Conservation (phyloP, 306 rosid genomes). For the Carpinus fangiana region DNA sequence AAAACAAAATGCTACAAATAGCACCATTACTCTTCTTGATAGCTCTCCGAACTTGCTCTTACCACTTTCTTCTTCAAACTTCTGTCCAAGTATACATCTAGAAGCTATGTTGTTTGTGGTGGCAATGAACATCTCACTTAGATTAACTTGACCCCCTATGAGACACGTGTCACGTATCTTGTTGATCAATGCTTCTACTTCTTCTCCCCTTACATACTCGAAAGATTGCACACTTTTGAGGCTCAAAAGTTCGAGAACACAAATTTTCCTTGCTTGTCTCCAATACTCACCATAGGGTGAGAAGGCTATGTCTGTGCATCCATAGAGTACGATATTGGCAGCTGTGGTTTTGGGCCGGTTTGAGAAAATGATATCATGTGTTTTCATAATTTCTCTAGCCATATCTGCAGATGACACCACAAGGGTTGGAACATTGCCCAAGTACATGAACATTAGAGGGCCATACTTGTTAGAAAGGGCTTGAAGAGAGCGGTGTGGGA, state of each 20-base stretch:
- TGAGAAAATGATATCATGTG: constrained; percentile 26
- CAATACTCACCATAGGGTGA: constrained; percentile 24
- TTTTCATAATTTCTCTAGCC: constrained; percentile 28
- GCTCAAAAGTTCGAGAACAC: constrained; percentile 16
- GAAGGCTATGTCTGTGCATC: constrained; percentile 18
- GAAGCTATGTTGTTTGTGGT: not conserved
- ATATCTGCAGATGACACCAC: constrained; percentile 36
- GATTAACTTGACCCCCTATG: not conserved
- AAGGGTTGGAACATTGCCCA: constrained; percentile 15
- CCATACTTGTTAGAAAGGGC: constrained; percentile 3
- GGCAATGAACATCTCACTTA: not conserved
- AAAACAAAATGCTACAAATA: not conserved
- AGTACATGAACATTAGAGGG: constrained; percentile 13
- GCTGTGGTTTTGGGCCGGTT: constrained; percentile 25
- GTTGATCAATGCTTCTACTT: not conserved
- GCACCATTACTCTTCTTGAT: not conserved
- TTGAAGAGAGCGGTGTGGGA: constrained; percentile 24
- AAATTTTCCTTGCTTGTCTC: constrained; percentile 7
- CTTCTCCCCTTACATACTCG: constrained; percentile 15
- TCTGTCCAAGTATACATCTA: constrained; percentile 13
- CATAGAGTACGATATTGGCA: constrained; percentile 2
- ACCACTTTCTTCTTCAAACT: constrained; percentile 9
- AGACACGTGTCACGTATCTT: not conserved
- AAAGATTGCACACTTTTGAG: constrained; percentile 6
- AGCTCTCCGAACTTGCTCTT: not conserved